Base-by-base conservation (phyloP, 768 basidiomycete genomes). In the Termitomyces sp. region DNA sequence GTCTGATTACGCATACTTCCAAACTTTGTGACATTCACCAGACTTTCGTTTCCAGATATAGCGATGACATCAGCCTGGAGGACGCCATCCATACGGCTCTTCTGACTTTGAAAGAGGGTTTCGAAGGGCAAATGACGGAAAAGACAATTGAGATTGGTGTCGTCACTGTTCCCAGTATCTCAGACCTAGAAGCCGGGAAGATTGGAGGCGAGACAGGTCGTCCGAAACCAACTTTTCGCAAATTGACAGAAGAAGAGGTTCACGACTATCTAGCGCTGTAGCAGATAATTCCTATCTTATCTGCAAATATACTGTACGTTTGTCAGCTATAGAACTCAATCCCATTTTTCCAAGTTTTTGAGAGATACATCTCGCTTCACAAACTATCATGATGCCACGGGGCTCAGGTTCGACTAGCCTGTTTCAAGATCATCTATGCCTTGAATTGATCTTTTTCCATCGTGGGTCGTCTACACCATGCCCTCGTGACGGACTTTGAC, bases 121-220 rank as follows among this genome's bases (percentile, higher is more conserved):
- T 98, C 67, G 97, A 99, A 74, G 97, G 97, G n/a, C 93, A 98
- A 70, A 98, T 99, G 96, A 98, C 96, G 31, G 97, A 98, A 76
- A 95, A 97, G 79, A 99, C 97, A 48, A 97, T 99, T 69, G 97
- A 99, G 77, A 93, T 99, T 54, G 97, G 97, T 36, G 87, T 99
- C 42, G 85, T 98, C 63, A 96, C 94, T 52, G 90, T 95, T 16
- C 93, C 94, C 8, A 90, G 89, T 13, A 69, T 81, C 58, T 76
- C 79, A 61, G 86, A 88, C 58, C 77, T 87, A 39, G 87, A 88
- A 67, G 84, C 82, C 42, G 88, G 84, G 46, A 87, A 87, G 75
- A 77, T 88, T 64, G 86, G 87, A 47, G 83, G 81, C 55, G 82
- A 77, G 66, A 87, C 83, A 24, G 86, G 82, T 47, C 81, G 90